phyloP scores from a whole-genome alignment of 768 basidiomycete species.

The Suillus subaureus region DNA sequence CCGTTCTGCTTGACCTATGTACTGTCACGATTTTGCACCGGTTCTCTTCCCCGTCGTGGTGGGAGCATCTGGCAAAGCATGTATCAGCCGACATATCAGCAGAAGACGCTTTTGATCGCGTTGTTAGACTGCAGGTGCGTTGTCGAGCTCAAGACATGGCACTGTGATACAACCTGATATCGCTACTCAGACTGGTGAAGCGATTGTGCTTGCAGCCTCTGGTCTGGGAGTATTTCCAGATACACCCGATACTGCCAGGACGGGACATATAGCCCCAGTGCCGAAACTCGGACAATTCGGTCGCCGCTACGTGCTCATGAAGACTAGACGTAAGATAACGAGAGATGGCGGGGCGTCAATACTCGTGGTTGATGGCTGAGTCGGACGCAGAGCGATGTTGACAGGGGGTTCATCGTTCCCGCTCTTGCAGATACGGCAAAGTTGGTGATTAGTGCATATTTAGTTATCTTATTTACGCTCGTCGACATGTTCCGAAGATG shows the following conservation, averaged over 20 bases:
- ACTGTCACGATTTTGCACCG: slow-evolving; percentile 67
- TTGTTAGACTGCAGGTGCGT: slow-evolving; percentile 63
- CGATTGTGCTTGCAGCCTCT: slow-evolving; percentile 68
- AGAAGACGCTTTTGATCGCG: slow-evolving; percentile 63
- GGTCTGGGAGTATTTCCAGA: slow-evolving; percentile 49
- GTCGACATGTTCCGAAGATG: background rate
- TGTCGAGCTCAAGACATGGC: slow-evolving; percentile 6
- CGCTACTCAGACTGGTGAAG: slow-evolving; percentile 62
- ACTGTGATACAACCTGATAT: background rate
- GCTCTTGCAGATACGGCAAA: background rate
- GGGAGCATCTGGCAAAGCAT: slow-evolving; percentile 67
- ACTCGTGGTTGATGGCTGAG: slow-evolving; percentile 35
- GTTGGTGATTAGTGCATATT: background rate
- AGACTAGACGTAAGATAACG: slow-evolving; percentile 63
- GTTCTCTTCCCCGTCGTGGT: slow-evolving; percentile 78
- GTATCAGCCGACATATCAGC: slow-evolving; percentile 64
- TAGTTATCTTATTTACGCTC: background rate
- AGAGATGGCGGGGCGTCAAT: slow-evolving; percentile 66
- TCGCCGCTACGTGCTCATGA: slow-evolving; percentile 58
- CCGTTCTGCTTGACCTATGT: slow-evolving; percentile 67
- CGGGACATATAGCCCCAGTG: slow-evolving; percentile 15
- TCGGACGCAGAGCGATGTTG: background rate
- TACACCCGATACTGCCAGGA: slow-evolving; percentile 15
- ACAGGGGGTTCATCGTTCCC: background rate
- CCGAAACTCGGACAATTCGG: slow-evolving; percentile 50